Evolutionary conservation across 129 eudicot species (phyloP), one percentile per base, ranked within the genome.

Genomic region (Pseudognaphalium luteoalbum): DNA sequence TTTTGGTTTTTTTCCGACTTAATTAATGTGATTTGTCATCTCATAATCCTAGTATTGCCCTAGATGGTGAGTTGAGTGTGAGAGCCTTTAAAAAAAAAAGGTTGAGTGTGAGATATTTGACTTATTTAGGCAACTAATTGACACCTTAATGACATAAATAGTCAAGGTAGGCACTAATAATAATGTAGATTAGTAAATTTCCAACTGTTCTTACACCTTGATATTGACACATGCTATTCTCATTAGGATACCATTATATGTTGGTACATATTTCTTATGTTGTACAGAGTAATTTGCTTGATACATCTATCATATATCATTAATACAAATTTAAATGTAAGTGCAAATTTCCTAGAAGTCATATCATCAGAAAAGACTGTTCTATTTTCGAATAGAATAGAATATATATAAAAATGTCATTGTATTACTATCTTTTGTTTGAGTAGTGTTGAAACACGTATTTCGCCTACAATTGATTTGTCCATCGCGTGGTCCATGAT

Each of bases 131-230:
- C 78, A 64, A 41, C 61, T 74, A 61, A 57, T 74, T 39, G 41
- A 25, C 59, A 74, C 28, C 44, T 74, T 74, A 74, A 74, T 74
- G 59, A 42, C 41, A 60, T 28, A 39, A 28, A 74, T 60, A 74
- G 78, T 74, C 78, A 61, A 61, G 33, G 19, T 29, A 61, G 42
- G 61, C 78, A 74, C 78, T 42, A 42, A 61, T 74, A 25, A 73
- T 58, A 57, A 19, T n/a, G 34, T 35, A 20, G 54, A 35, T 52
- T 58, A 34, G 67, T 20, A 30, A 61, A 74, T 39, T 74, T 21
- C 68, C 78, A 74, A 74, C 78, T 41, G 78, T 25, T 58, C 29
- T 25, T 60, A 4, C 60, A 61, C 70, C 60, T 74, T 41, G 78
- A 61, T 28, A 74, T 41, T 17, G 59, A 61, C 78, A 42, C 39